These are phyloP conservation scores for Fragilaria crotonensis DNA, from an alignment of 108 stramenopile species.

Conservation along the genomic window DNA sequence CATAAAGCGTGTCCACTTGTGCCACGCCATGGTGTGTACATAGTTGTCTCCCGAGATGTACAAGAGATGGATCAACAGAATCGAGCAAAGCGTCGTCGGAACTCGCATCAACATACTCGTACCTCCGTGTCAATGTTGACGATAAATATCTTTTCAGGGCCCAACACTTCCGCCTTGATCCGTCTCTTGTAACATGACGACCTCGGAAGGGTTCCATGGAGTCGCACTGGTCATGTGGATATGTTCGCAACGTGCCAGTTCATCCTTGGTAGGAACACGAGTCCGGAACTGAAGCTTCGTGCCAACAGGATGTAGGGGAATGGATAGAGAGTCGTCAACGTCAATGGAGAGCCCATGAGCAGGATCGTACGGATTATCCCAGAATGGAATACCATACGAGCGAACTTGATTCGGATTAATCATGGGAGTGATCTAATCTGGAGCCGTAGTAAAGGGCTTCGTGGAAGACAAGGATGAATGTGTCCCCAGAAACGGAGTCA, in stretches of 20 bases:
- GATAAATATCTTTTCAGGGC: too few relatives aligned
- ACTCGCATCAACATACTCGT: too few relatives aligned
- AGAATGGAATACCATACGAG: constrained; percentile 10
- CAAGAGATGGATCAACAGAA: background rate
- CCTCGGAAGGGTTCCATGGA: background rate
- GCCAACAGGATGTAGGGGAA: background rate
- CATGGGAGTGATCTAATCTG: constrained; percentile 9
- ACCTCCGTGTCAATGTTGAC: too few relatives aligned
- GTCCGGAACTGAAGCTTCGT: constrained; percentile 1
- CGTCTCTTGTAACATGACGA: too few relatives aligned
- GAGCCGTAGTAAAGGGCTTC: constrained; percentile 20
- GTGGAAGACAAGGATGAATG: constrained; percentile 25
- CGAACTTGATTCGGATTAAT: constrained; percentile 34
- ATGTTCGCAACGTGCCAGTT: background rate
- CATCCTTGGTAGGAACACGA: background rate
- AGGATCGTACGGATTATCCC: constrained; percentile 1
- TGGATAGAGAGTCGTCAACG: background rate
- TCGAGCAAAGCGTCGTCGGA: background rate
- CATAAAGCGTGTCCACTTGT: too few relatives aligned
- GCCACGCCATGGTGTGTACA: too few relatives aligned
- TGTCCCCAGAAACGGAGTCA: constrained; percentile 7
- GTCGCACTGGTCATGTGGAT: background rate
- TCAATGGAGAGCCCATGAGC: background rate
- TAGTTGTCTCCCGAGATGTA: too few relatives aligned
- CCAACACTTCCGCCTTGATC: too few relatives aligned